Evolutionary conservation across 495 filamentous ascomycete species (phyloP).

Genomic region (Platismatia glauca): DNA sequence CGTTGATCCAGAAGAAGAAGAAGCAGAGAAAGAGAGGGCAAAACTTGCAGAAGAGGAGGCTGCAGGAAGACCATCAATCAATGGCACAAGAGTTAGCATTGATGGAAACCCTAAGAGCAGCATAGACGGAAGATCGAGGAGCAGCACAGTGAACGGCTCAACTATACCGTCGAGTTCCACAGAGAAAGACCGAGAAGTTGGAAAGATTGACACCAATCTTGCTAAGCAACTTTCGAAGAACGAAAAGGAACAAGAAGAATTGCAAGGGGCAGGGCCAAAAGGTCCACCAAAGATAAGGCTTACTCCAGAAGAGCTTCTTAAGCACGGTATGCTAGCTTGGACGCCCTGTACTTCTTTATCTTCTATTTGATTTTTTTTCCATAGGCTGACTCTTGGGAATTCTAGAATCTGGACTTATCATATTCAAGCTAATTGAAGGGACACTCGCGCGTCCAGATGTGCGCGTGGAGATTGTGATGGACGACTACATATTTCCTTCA

Average conservation of each 20-base stretch:
- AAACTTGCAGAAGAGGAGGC: conserved; percentile 35
- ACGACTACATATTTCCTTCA: conserved; percentile 87
- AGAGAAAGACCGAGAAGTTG: conserved; percentile 16
- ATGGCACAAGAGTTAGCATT: conserved; percentile 16
- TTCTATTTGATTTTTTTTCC: too few relatives aligned
- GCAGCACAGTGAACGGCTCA: conserved; percentile 29
- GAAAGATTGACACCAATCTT: conserved; percentile 28
- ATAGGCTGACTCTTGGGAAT: conserved; percentile 19
- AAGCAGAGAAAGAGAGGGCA: conserved; percentile 41
- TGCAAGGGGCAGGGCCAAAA: conserved; percentile 34
- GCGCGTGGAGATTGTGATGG: conserved; percentile 81
- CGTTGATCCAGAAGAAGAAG: conserved; percentile 88
- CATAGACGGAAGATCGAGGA: conserved; percentile 25
- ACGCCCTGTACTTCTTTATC: neutral
- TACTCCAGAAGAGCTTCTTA: conserved; percentile 64
- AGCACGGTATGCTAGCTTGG: conserved; percentile 48
- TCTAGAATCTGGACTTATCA: conserved; percentile 77
- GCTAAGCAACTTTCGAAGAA: conserved; percentile 36
- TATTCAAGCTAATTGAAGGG: conserved; percentile 88
- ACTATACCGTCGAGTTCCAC: conserved; percentile 15
- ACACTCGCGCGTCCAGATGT: conserved; percentile 67
- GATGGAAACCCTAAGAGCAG: conserved; percentile 30
- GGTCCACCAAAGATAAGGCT: conserved; percentile 72
- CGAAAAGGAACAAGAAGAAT: conserved; percentile 50
- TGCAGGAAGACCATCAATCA: conserved; percentile 29